Evolutionary conservation across 768 basidiomycete genomes (phyloP).

Genomic region (Asterophora lycoperdoides): DNA sequence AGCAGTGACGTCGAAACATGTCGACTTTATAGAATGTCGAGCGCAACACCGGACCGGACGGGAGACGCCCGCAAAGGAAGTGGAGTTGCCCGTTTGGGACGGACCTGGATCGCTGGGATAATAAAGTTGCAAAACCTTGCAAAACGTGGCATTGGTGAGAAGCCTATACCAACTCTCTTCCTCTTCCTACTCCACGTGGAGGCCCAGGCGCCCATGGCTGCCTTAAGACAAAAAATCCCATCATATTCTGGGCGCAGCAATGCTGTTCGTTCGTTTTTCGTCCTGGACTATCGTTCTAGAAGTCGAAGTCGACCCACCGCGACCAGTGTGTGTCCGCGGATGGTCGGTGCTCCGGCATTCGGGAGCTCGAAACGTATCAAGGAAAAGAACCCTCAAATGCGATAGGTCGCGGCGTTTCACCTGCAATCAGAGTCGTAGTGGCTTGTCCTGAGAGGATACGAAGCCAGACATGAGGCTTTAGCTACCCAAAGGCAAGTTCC

Average conservation of each 20-base stretch:
- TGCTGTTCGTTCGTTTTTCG: neutral
- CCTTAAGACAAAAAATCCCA: no score
- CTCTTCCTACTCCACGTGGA: conserved; percentile 11
- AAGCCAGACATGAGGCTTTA: neutral
- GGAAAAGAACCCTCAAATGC: neutral
- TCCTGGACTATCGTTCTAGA: conserved; percentile 1
- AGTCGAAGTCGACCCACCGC: neutral
- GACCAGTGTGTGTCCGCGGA: neutral
- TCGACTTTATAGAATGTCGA: conserved; percentile 10
- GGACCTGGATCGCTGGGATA: neutral
- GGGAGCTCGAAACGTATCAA: no score
- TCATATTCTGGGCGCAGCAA: neutral
- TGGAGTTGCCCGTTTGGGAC: conserved; percentile 7
- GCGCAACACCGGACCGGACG: neutral
- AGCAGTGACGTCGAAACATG: conserved; percentile 3
- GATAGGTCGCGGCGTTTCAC: neutral
- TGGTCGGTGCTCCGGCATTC: neutral
- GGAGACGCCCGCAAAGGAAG: conserved; percentile 10
- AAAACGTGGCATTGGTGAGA: conserved; percentile 5
- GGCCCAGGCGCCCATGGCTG: conserved; percentile 5
- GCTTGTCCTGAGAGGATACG: neutral
- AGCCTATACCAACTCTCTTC: neutral
- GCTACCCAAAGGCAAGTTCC: neutral
- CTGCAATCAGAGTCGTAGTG: neutral
- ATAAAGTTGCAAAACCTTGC: neutral